Percentiles rank a stretch among this genome's conserved stretches.
These are phyloP conservation scores for Aulographum hederae DNA, from an alignment of 2,329 filamentous ascomycete species.

Conservation along the genomic window DNA sequence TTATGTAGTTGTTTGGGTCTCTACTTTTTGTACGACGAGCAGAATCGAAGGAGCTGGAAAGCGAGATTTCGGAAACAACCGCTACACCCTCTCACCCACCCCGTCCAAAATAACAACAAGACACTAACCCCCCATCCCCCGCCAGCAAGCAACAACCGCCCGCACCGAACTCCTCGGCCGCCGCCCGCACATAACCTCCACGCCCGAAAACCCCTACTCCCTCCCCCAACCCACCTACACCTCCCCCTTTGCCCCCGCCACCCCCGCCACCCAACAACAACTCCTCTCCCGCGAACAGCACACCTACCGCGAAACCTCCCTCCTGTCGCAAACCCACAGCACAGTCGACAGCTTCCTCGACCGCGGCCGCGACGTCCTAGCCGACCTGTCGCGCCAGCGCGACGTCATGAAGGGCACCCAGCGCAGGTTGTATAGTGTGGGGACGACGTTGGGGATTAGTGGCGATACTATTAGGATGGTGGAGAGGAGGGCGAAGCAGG, in stretches of 20 bases:
- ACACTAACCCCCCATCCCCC: too few relatives aligned
- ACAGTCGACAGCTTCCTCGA: constrained; percentile 92
- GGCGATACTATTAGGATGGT: constrained; percentile 97
- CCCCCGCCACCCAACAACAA: constrained; percentile 22
- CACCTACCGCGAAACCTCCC: constrained; percentile 74
- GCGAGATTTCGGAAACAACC: too few relatives aligned
- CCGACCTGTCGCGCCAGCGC: constrained; percentile 72
- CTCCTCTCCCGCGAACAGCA: constrained; percentile 53
- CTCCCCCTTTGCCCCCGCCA: constrained; percentile 11
- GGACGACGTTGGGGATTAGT: constrained; percentile 81
- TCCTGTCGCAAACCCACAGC: constrained; percentile 63
- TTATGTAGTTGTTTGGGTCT: too few relatives aligned
- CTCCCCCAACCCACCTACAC: constrained; percentile 36
- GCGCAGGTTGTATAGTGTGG: constrained; percentile 74
- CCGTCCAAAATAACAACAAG: too few relatives aligned
- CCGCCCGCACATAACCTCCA: constrained; percentile 57
- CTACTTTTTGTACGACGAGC: neutral
- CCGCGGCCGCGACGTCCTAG: constrained; percentile 72
- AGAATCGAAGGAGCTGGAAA: neutral
- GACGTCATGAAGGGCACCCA: constrained; percentile 95
- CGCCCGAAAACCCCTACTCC: constrained; percentile 78
- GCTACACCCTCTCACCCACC: too few relatives aligned
- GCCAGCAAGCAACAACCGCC: constrained; percentile 45
- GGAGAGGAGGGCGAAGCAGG: constrained; percentile 74
- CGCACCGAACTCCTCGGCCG: constrained; percentile 71